Evolutionary conservation across 2,329 filamentous ascomycete species (phyloP).

Genomic region (Microascus cirrosus): DNA sequence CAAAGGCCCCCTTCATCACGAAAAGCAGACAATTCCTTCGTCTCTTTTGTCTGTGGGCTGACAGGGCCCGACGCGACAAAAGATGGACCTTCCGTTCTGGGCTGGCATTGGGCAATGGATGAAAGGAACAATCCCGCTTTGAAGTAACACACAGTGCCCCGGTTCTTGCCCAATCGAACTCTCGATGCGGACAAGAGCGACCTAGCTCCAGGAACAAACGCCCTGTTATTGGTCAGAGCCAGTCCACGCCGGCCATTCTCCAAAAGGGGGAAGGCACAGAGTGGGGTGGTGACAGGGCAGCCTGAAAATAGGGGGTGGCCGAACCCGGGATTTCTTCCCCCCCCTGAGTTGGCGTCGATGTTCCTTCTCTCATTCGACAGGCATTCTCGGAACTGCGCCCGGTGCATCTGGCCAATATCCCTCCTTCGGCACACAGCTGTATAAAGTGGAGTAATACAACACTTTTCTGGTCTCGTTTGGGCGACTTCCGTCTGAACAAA

Average conservation of each 20-base stretch:
- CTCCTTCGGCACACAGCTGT: background rate
- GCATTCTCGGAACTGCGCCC: background rate
- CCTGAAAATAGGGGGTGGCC: background rate
- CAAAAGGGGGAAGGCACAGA: background rate
- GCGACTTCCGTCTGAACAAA: too few species aligned
- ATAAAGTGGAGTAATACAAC: background rate
- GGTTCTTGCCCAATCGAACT: background rate
- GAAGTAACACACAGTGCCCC: background rate
- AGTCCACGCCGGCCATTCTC: background rate
- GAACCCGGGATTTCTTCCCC: background rate
- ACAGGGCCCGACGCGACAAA: too few species aligned
- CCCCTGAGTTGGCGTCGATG: background rate
- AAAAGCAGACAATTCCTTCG: too few species aligned
- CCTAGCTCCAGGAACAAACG: background rate
- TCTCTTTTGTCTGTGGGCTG: too few species aligned
- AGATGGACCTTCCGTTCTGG: too few species aligned
- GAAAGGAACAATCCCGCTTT: background rate
- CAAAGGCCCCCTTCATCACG: too few species aligned
- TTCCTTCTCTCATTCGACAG: background rate
- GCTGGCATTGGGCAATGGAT: background rate
- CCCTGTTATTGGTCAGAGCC: background rate
- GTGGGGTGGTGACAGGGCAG: background rate
- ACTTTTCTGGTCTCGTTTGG: background rate
- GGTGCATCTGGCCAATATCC: background rate
- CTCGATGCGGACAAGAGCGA: background rate